Evolutionary conservation across 495 filamentous ascomycete genomes (phyloP), one percentile per base, ranked within the genome.

Genomic region (Penicillium waksmanii): DNA sequence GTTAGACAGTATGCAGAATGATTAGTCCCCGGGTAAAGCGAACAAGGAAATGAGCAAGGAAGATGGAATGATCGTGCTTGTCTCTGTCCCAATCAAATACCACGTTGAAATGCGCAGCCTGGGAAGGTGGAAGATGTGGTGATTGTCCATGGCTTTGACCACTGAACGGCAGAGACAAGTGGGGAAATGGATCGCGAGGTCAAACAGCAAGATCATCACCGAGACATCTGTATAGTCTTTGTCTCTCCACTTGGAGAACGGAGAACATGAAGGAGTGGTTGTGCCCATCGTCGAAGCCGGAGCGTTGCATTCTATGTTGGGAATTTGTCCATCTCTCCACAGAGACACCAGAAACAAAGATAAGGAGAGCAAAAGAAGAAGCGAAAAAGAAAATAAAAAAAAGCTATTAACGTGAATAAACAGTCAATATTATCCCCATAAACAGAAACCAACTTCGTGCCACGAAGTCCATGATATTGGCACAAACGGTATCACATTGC

Each of bases 381-480:
- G 66, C 65, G 53, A 61, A 58, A 60, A 54, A 55, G 40, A 62
- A 57, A 60, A 61, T 62, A 65, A 58, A 68, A 68, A 72, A 72
- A 78, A 78, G 71, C 72, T 76, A 79, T 77, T 77, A 79, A 77
- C 72, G 73, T 77, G 73, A 77, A 76, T 75, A 74, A 78, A 74
- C 69, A 72, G 72, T 74, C 73, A 75, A 77, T 76, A 77, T 76
- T 77, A 77, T 67, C 73, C 72, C 73, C 74, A 73, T 73, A 71
- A 70, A 75, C 68, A 74, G 56, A 72, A 72, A 67, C 68, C 65
- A 71, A 68, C 66, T 72, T 71, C 51, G 73, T 70, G 73, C 74
- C 70, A 66, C 68, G 60, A 73, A 66, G 69, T 72, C 70, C 73
- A 76, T 76, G 63, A 73, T 71, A 69, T 71, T 70, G 72, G 71